Evolutionary conservation across 805 yeast genomes (phyloP).

Genomic region (Starmerella kuoi): DNA sequence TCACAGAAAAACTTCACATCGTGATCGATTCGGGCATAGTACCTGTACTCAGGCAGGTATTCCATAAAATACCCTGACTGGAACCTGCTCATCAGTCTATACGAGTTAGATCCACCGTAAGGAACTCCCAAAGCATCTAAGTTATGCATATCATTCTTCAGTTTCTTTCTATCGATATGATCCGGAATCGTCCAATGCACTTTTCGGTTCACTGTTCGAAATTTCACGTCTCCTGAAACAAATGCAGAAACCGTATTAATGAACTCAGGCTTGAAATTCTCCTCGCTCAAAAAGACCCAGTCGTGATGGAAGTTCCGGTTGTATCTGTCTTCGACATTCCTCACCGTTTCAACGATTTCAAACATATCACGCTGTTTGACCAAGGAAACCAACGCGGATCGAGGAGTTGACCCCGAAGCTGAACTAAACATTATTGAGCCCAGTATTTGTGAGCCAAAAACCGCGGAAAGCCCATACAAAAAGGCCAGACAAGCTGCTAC

Average conservation of each 20-base stretch:
- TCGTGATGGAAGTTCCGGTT: slow-evolving; percentile 92
- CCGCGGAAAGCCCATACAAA: no score
- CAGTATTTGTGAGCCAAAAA: no score
- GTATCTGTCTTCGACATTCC: slow-evolving; percentile 70
- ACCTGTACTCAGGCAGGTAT: slow-evolving; percentile 62
- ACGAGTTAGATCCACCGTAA: slow-evolving; percentile 72
- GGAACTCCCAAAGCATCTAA: slow-evolving; percentile 37
- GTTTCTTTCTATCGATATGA: slow-evolving; percentile 43
- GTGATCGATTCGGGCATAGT: slow-evolving; percentile 98
- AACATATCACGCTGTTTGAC: slow-evolving; percentile 11
- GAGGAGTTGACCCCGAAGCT: not conserved
- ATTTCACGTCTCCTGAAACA: slow-evolving; percentile 53
- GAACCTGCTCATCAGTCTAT: slow-evolving; percentile 93
- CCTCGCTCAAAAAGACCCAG: slow-evolving; percentile 80
- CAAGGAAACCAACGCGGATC: slow-evolving; percentile 12
- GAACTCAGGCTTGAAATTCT: slow-evolving; percentile 56
- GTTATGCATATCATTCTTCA: slow-evolving; percentile 50
- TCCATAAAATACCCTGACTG: slow-evolving; percentile 73
- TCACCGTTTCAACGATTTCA: slow-evolving; percentile 8
- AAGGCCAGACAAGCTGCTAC: no score
- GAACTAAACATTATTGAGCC: no score
- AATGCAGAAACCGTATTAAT: slow-evolving; percentile 38
- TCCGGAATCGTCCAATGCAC: slow-evolving; percentile 61
- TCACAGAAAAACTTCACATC: slow-evolving; percentile 84
- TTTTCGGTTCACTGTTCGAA: slow-evolving; percentile 48